phyloP scores from a whole-genome alignment of 768 basidiomycete species.

The Amanita subjunquillea region DNA sequence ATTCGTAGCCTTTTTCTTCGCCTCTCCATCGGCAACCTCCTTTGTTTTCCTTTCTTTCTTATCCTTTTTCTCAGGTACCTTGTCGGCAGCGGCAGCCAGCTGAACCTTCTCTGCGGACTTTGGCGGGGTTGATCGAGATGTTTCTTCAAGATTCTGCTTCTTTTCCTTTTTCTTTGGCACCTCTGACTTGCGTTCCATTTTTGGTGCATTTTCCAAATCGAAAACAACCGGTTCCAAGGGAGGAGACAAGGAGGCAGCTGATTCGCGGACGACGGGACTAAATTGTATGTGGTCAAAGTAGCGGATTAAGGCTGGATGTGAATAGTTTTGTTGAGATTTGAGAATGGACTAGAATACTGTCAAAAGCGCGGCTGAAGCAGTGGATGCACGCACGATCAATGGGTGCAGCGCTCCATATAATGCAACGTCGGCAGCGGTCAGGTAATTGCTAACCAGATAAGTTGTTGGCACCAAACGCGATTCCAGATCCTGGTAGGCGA shows the following conservation, averaged over 20 bases:
- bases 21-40: conserved; percentile 22
- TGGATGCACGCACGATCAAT: conserved; percentile 46
- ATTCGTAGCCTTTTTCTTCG: conserved; percentile 24
- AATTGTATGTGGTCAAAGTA: conserved; percentile 95
- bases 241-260: conserved; percentile 37
- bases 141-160: conserved; percentile 21
- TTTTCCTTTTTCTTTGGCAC: conserved; percentile 75
- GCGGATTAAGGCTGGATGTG: conserved; percentile 75
- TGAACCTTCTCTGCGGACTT: conserved; percentile 13
- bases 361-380: not conserved
- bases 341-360: conserved; percentile 47
- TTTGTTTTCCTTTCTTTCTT: conserved; percentile 56
- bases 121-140: conserved; percentile 14
- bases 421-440: conserved; percentile 86
- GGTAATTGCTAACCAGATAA: conserved; percentile 74
- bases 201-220: conserved; percentile 70
- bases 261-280: conserved; percentile 46
- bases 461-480: conserved; percentile 64
- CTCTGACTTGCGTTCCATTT: conserved; percentile 59
- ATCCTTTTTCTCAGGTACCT: conserved; percentile 31
- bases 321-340: conserved; percentile 63
- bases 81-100: conserved; percentile 13
- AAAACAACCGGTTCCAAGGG: conserved; percentile 52
- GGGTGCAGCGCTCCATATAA: conserved; percentile 87
- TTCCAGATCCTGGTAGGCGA: conserved; percentile 52